These are phyloP conservation scores for Lophiostoma macrostomum DNA, from an alignment of 495 filamentous ascomycete genomes.

Conservation along the genomic window DNA sequence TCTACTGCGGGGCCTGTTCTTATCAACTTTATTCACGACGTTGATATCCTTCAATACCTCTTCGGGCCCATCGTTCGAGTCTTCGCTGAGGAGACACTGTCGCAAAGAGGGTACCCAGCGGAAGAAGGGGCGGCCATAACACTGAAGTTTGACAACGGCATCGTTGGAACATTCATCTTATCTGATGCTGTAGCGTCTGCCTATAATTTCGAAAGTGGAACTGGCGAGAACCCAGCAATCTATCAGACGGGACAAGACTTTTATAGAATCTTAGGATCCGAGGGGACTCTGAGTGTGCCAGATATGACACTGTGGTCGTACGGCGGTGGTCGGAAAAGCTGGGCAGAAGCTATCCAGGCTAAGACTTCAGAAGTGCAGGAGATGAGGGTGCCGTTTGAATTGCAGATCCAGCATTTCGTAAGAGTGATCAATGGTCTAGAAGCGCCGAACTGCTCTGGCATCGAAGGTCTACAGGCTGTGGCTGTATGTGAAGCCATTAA, in stretches of 20 bases:
- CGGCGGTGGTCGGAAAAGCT: constrained; percentile 35
- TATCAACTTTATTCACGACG: constrained; percentile 60
- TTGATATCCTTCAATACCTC: constrained; percentile 58
- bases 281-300: constrained; percentile 54
- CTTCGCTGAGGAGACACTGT: constrained; percentile 48
- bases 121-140: constrained; percentile 59
- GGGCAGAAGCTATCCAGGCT: constrained; percentile 35
- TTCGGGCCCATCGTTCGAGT: constrained; percentile 54
- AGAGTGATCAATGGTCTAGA: constrained; percentile 48
- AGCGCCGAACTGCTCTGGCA: constrained; percentile 37
- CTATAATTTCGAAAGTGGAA: constrained; percentile 55
- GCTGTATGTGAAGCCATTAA: constrained; percentile 38
- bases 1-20: constrained; percentile 51
- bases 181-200: constrained; percentile 51
- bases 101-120: constrained; percentile 48
- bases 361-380: constrained; percentile 43
- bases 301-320: constrained; percentile 57
- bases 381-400: constrained; percentile 46
- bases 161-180: constrained; percentile 57
- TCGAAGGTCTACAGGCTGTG: constrained; percentile 33
- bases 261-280: constrained; percentile 57
- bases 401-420: constrained; percentile 57
- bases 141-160: constrained; percentile 54
- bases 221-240: constrained; percentile 58
- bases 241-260: constrained; percentile 46